Conservation (phyloP, 2,329 filamentous ascomycete genomes). For the Sarocladium kiliense region DNA sequence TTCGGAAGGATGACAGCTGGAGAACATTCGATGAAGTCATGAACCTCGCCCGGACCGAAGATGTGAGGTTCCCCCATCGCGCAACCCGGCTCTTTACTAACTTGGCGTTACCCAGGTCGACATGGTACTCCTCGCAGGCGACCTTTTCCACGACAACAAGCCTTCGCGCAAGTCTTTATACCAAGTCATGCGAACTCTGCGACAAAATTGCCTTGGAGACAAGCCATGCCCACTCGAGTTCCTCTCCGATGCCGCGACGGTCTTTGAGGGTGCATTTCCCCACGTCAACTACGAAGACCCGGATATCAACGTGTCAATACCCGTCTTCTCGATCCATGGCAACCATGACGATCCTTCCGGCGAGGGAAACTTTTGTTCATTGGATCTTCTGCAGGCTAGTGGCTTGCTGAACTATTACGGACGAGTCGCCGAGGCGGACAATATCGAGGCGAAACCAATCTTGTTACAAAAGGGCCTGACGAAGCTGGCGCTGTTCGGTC, state of each 20-base stretch:
- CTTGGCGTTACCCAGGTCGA: conserved; percentile 54
- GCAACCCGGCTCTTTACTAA: neutral
- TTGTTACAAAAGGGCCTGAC: conserved; percentile 89
- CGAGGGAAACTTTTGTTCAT: conserved; percentile 83
- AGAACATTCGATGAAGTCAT: conserved; percentile 93
- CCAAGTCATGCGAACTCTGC: conserved; percentile 91
- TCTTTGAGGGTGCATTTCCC: conserved; percentile 83
- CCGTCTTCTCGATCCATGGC: conserved; percentile 96
- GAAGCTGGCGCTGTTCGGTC: conserved; percentile 86
- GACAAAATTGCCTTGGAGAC: conserved; percentile 90
- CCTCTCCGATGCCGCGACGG: conserved; percentile 85
- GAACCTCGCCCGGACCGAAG: conserved; percentile 75
- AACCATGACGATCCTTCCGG: conserved; percentile 99
- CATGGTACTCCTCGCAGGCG: conserved; percentile 92
- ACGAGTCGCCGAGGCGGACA: conserved; percentile 84
- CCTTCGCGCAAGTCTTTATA: conserved; percentile 94
- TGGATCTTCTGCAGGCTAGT: conserved; percentile 86
- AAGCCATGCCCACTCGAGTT: conserved; percentile 95
- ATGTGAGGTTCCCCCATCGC: conserved; percentile 45
- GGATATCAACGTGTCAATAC: conserved; percentile 95
- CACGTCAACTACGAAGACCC: conserved; percentile 98
- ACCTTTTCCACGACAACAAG: conserved; percentile 97
- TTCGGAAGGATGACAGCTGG: conserved; percentile 97
- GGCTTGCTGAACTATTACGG: conserved; percentile 96
- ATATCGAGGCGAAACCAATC: conserved; percentile 87